A percentile compares a stretch with the other conserved stretches of the same genome.
Evolutionary conservation across 192 early-diverging fungal species (phyloP).

Genomic region (Umbelopsis isabellina): DNA sequence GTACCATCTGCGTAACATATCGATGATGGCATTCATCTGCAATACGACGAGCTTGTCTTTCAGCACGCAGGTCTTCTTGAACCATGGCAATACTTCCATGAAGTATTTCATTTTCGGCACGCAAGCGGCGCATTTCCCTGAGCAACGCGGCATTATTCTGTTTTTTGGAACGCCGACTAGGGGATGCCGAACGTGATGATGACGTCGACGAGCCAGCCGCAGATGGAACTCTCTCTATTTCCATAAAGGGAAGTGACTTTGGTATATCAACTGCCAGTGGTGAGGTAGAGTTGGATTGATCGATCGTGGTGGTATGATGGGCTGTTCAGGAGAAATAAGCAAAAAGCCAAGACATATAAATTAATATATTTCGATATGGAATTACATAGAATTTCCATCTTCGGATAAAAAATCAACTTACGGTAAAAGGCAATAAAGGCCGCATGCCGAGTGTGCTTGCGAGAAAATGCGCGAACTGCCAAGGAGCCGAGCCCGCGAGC

Average conservation of each 20-base stretch:
- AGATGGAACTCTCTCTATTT: not conserved
- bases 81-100: conserved; percentile 26
- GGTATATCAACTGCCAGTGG: not conserved
- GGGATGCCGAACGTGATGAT: conserved; percentile 8
- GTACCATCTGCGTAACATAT: conserved; percentile 23
- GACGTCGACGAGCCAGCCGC: conserved; percentile 8
- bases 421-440: conserved; percentile 21
- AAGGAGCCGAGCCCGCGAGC: conserved; percentile 19
- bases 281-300: not conserved
- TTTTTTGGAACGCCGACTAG: conserved; percentile 18
- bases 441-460: not conserved
- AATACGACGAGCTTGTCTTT: conserved; percentile 27
- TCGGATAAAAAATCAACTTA: not conserved
- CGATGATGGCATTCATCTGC: conserved; percentile 31
- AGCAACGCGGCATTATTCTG: conserved; percentile 3
- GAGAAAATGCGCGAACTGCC: conserved; percentile 18
- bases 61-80: conserved; percentile 29
- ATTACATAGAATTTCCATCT: not conserved
- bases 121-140: conserved; percentile 38
- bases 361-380: not conserved
- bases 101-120: conserved; percentile 32
- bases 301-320: not conserved
- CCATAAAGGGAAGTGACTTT: not conserved
- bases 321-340: not conserved
- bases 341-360: not conserved